These are phyloP conservation scores for Epichloe hybrida DNA, from an alignment of 2,329 filamentous ascomycete genomes.

Conservation along the genomic window DNA sequence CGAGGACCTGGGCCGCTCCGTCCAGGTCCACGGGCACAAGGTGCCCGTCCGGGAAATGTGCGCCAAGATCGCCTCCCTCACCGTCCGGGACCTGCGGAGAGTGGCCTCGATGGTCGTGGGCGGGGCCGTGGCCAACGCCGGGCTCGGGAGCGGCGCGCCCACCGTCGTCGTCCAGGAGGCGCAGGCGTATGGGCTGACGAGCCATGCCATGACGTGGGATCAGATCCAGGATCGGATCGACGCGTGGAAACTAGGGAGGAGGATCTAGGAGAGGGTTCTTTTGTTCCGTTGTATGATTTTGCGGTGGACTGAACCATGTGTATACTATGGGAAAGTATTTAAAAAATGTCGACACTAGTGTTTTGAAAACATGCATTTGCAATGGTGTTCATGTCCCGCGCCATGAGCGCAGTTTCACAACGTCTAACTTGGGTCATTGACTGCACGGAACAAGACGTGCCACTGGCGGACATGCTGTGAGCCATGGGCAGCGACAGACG, in stretches of 20 bases:
- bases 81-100: constrained; percentile 63
- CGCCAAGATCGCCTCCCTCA: constrained; percentile 66
- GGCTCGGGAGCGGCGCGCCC: constrained; percentile 70
- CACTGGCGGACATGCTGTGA: too few relatives aligned
- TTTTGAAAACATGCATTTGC: too few relatives aligned
- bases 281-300: too few relatives aligned
- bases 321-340: too few relatives aligned
- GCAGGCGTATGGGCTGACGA: constrained; percentile 54
- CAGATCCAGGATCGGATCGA: constrained; percentile 81
- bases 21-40: constrained; percentile 92
- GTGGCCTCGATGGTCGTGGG: constrained; percentile 70
- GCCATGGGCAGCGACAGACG: too few relatives aligned
- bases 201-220: constrained; percentile 64
- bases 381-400: too few relatives aligned
- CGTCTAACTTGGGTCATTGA: too few relatives aligned
- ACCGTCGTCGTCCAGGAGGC: constrained; percentile 94
- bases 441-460: too few relatives aligned
- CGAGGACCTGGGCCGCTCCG: constrained; percentile 85
- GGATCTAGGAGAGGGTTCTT: too few relatives aligned
- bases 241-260: constrained; percentile 65
- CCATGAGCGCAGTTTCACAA: too few relatives aligned
- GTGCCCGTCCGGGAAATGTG: constrained; percentile 92
- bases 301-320: too few relatives aligned
- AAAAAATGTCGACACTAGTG: too few relatives aligned
- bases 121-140: constrained; percentile 61